Conservation (phyloP, 2,329 filamentous ascomycete species). For the Aureobasidium sp. region DNA sequence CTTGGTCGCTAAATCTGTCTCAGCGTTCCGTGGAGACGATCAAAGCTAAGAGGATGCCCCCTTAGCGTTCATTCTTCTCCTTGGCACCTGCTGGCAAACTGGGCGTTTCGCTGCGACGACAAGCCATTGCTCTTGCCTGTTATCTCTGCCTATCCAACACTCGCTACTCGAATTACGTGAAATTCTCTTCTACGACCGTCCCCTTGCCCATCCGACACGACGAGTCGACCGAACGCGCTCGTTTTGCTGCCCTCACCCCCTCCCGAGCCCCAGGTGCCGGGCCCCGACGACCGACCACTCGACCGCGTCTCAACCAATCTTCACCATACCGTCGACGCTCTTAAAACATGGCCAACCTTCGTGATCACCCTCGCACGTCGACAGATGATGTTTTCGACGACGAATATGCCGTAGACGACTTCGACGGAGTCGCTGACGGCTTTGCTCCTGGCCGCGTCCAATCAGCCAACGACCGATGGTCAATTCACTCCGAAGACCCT, state of each 20-base stretch:
- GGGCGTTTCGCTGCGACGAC: neutral
- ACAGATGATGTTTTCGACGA: slow-evolving; percentile 38
- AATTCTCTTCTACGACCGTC: neutral
- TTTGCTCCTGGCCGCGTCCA: slow-evolving; percentile 32
- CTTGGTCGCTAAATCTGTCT: neutral
- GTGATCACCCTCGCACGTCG: neutral
- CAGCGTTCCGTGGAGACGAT: neutral
- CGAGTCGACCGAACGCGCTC: slow-evolving; percentile 3
- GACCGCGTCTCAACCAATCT: neutral
- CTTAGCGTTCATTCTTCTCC: neutral
- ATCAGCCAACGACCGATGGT: slow-evolving; percentile 15
- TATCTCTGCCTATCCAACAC: slow-evolving; percentile 6
- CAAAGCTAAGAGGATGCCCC: too few species aligned
- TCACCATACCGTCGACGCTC: neutral
- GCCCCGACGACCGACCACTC: slow-evolving; percentile 2
- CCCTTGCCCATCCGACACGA: neutral
- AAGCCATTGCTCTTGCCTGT: neutral
- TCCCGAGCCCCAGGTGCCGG: slow-evolving; percentile 7
- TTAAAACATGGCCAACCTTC: slow-evolving; percentile 4
- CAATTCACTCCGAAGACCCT: slow-evolving; percentile 16
- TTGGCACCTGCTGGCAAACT: neutral
- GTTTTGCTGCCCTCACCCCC: slow-evolving; percentile 6
- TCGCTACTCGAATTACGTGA: neutral
- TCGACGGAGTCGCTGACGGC: slow-evolving; percentile 37
- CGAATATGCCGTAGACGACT: slow-evolving; percentile 35